phyloP scores from a whole-genome alignment of 805 yeast species.

The Hemisphaericaspora nanyangensis region DNA sequence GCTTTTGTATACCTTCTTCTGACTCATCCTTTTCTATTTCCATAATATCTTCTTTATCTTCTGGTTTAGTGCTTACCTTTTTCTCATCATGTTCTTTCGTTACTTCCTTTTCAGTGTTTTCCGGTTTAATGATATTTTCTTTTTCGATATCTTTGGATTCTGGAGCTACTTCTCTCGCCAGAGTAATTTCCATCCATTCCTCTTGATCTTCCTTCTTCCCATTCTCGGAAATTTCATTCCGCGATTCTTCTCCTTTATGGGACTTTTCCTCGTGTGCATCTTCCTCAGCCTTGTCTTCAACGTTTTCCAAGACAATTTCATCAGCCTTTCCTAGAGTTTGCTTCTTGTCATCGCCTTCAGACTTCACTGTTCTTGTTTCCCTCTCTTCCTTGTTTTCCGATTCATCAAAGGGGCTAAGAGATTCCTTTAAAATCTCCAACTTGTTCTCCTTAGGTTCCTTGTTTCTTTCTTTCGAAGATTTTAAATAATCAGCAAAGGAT shows the following conservation, averaged over 20 bases:
- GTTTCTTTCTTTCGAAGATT: conserved; percentile 7
- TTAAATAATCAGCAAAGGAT: conserved; percentile 10
- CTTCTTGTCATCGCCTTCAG: not conserved
- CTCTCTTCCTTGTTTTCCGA: not conserved
- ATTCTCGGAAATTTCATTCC: no score
- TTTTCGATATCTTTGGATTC: no score
- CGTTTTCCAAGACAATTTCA: no score
- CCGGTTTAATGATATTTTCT: no score
- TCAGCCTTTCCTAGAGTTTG: no score
- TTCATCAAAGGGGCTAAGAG: no score
- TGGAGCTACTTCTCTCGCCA: no score
- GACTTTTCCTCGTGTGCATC: conserved; percentile 3
- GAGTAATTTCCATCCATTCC: no score
- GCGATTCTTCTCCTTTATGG: no score
- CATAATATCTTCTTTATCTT: not conserved
- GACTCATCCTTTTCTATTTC: not conserved
- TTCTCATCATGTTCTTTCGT: not conserved
- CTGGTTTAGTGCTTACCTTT: not conserved
- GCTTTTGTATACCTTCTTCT: not conserved
- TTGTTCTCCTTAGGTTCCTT: conserved; percentile 3
- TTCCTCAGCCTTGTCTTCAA: not conserved
- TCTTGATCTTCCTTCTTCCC: no score
- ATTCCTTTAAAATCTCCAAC: conserved; percentile 1
- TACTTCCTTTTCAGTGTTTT: conserved; percentile 1
- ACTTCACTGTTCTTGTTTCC: not conserved